Evolutionary conservation across 192 early-diverging fungal species (phyloP).

Genomic region (Coemansia sp.): DNA sequence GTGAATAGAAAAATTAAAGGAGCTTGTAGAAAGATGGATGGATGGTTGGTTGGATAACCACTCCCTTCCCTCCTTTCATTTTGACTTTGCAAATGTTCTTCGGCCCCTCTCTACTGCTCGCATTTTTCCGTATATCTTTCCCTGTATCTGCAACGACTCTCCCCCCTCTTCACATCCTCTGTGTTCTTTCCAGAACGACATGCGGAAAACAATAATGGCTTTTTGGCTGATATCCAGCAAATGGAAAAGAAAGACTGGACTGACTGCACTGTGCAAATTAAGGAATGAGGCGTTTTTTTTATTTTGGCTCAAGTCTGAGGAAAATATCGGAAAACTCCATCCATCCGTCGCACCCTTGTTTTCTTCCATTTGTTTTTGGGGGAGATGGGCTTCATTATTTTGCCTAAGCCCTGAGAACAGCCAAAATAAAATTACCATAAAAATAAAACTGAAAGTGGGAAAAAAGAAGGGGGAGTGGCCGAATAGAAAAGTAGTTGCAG

Average conservation of each 20-base stretch:
- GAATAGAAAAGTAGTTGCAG: too few species aligned
- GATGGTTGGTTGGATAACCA: too few species aligned
- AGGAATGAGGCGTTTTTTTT: constrained; percentile 8
- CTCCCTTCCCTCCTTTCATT: too few species aligned
- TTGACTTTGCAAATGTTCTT: too few species aligned
- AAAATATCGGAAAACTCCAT: background rate
- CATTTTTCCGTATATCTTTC: background rate
- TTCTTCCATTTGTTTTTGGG: constrained; percentile 4
- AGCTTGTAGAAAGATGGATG: too few species aligned
- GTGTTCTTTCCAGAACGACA: background rate
- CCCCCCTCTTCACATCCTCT: background rate
- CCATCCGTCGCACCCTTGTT: background rate
- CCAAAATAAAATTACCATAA: background rate
- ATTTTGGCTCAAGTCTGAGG: background rate
- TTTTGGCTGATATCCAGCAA: too few species aligned
- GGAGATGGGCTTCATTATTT: background rate
- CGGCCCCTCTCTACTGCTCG: too few species aligned
- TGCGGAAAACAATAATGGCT: background rate
- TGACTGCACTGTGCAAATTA: too few species aligned
- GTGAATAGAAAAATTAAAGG: too few species aligned
- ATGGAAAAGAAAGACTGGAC: too few species aligned
- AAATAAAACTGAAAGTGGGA: background rate
- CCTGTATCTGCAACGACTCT: background rate
- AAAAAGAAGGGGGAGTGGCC: background rate
- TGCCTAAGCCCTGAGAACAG: background rate